Evolutionary conservation across 768 basidiomycete genomes (phyloP).

Genomic region (Scleroderma bovista): DNA sequence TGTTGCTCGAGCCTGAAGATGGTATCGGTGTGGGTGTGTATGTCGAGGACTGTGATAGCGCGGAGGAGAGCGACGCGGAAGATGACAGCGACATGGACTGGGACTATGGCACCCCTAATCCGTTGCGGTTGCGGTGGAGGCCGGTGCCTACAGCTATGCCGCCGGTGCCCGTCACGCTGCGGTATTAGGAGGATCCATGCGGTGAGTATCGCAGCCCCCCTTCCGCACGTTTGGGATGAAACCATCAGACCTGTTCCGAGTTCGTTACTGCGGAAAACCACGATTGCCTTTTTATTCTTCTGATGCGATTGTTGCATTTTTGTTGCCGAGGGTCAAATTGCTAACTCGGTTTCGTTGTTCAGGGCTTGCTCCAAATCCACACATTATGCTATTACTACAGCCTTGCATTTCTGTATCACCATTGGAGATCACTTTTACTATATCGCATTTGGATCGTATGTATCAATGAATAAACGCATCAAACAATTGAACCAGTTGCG

Average conservation of each 20-base stretch:
- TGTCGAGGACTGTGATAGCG: slow-evolving; percentile 65
- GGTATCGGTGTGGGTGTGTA: slow-evolving; percentile 72
- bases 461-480: too few relatives aligned
- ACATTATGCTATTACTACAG: too few relatives aligned
- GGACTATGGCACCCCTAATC: slow-evolving; percentile 49
- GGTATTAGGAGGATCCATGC: background rate
- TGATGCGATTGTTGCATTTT: slow-evolving; percentile 5
- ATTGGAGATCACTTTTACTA: too few relatives aligned
- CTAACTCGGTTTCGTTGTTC: too few relatives aligned
- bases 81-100: slow-evolving; percentile 39
- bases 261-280: slow-evolving; percentile 46
- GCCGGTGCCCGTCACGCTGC: slow-evolving; percentile 32
- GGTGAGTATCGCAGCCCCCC: slow-evolving; percentile 17
- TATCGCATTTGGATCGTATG: too few relatives aligned
- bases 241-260: slow-evolving; percentile 79
- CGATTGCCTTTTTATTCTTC: slow-evolving; percentile 62
- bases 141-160: slow-evolving; percentile 54
- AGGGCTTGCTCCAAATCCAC: too few relatives aligned
- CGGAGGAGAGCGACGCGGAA: slow-evolving; percentile 23
- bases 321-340: background rate
- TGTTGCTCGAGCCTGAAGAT: slow-evolving; percentile 63
- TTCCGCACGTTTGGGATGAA: slow-evolving; percentile 46
- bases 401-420: too few relatives aligned
- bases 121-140: slow-evolving; percentile 47
- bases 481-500: too few relatives aligned